Evolutionary conservation across 495 filamentous ascomycete genomes (phyloP), one percentile per base, ranked within the genome.

Genomic region (Aspergillus ellipticus): DNA sequence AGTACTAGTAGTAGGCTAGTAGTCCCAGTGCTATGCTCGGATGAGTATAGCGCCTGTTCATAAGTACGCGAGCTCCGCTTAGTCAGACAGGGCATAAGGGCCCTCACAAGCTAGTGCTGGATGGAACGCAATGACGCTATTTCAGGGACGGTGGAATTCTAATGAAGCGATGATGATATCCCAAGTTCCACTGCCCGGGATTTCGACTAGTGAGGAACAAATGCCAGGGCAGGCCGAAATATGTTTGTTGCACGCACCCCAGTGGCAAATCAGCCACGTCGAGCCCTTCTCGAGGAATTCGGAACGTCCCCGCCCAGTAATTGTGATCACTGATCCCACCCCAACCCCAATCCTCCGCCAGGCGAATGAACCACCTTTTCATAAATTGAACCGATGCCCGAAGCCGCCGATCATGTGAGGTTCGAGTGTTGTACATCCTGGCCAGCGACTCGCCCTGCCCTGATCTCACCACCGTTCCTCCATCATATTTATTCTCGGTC

Each of bases 321-420:
- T 56, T 21, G 21, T 41, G 15, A 41, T 22, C 29, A 45, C 19
- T 35, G n/a, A 51, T 48, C 42, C 49, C 35, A 49, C 43, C 47
- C 33, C 15, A 50, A 19, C 21, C 16, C 20, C 26, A 51, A 49
- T 31, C 49, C 29, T 45, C 22, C 15, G n/a, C 42, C 55, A 26
- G 50, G 51, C 42, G 54, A 31, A 55, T 29, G 52, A 54, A 54
- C 54, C 51, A 51, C 55, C 54, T 45, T 21, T 35, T 53, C 62
- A 64, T 51, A 56, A 58, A 55, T 55, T 54, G 57, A 41, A 55
- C 58, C 58, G 52, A 55, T 56, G 47, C 58, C 61, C 53, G 48
- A 45, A 35, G 51, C 41, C 50, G 50, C 64, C 58, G 64, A 64
- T 66, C 64, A 66, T 66, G 64, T 66, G 64, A 66, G 64, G 51